Conservation (phyloP, 306 rosid species). For the Cajanus cajan region DNA sequence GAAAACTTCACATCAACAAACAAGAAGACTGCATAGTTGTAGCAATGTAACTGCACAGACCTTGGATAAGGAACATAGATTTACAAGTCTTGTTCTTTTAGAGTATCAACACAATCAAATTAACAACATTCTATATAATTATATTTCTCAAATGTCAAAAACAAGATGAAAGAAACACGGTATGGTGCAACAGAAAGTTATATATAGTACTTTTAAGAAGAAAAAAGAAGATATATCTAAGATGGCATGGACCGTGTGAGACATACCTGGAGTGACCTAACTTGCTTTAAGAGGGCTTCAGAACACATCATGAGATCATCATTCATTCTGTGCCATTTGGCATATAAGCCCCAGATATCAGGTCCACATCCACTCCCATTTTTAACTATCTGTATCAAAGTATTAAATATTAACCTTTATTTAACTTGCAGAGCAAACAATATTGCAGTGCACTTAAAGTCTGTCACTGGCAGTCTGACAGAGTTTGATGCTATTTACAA, state of each 20-base stretch:
- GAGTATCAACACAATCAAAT: neutral
- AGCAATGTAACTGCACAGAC: conserved; percentile 6
- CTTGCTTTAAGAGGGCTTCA: conserved; percentile 93
- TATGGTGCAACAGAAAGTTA: neutral
- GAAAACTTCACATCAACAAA: neutral
- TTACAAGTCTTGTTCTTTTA: neutral
- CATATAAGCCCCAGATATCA: conserved; percentile 84
- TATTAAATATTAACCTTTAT: conserved; percentile 27
- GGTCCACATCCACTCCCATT: conserved; percentile 64
- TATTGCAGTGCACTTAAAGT: neutral
- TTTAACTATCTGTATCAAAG: conserved; percentile 63
- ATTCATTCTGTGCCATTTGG: conserved; percentile 89
- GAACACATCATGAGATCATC: conserved; percentile 87
- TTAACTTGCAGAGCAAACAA: conserved; percentile 10
- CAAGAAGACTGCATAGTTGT: neutral
- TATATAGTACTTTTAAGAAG: neutral
- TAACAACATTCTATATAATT: neutral
- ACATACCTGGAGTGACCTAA: conserved; percentile 91
- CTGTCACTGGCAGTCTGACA: neutral
- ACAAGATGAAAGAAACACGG: neutral
- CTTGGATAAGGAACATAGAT: neutral
- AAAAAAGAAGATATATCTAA: neutral
- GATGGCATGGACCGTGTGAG: conserved; percentile 3
- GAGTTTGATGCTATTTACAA: neutral
- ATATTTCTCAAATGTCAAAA: neutral